Evolutionary conservation across 768 basidiomycete genomes (phyloP), one percentile per base, ranked within the genome.

Genomic region (Gymnopilus dilepis): DNA sequence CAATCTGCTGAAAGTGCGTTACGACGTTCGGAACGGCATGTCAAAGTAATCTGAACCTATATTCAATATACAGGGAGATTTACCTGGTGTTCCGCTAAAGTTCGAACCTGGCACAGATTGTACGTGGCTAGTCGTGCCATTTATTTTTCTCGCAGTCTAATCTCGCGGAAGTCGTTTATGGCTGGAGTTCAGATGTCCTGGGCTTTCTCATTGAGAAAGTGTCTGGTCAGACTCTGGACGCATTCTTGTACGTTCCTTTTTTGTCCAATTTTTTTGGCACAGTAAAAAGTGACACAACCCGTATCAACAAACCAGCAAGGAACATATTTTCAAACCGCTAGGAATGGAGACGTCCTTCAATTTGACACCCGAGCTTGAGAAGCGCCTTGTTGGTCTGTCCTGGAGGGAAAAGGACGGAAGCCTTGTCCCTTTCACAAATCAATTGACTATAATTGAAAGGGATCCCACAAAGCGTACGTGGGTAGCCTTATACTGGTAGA

Each of bases 81-180:
- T 69, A 19, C 71, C 74, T 2, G 69, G 62, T 13, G 43, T 70
- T 30, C 73, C 70, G 3, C 48, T 77, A 9, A 72, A 70, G 52
- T 75, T 75, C 47, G 74, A 77, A 45, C 73, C 76, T 6, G 76
- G 76, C 1, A 71, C 73, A 1, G 67, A 73, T 38, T 77, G 76
- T 71, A 51, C 26, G 69, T 63, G 22, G 30, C 26, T n/a, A n/a
- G n/a, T n/a, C n/a, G n/a, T n/a, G n/a, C n/a, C n/a, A n/a, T n/a
- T 6, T 24, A 19, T 11, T 26, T 51, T 45, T 13, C 8, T 11
- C 28, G 0, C 24, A 34, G 15, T 24, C 30, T 4, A 38, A 19
- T 47, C 19, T 40, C 37, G 48, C 6, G 22, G n/a, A n/a, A 74
- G 73, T 74, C 57, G 71, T 72, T 1, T 77, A 77, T 53, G 76